Base-by-base conservation (phyloP, 73 alveolate genomes). In the Durusdinium trenchii region DNA sequence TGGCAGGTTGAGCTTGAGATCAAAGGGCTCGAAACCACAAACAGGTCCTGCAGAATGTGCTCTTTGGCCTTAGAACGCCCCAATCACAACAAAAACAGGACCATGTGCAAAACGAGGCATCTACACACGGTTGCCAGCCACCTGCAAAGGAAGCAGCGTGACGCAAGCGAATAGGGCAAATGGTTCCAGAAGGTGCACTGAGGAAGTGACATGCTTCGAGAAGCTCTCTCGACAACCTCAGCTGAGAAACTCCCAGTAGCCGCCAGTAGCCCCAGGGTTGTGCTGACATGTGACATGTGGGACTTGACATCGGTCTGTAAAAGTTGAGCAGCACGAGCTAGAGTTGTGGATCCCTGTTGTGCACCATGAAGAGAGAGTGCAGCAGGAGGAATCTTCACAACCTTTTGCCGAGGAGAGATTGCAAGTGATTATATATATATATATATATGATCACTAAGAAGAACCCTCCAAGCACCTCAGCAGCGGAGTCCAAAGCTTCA, bases 281-380 rank as follows among this genome's bases (percentile, higher is more conserved):
- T 3, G 47, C 48, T 43, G 38, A 23, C 18, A 23, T 23, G 76
- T 35, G 38, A 45, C 64, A 16, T 47, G 35, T 79, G 51, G 6
- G 90, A 42, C 36, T 35, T 46, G 69, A 47, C 69, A 79, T 67
- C 69, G n/a, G n/a, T n/a, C n/a, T n/a, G n/a, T n/a, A n/a, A n/a
- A n/a, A n/a, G n/a, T n/a, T n/a, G n/a, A n/a, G 28, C n/a, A 20
- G 28, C 73, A 20, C 94, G 47, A 2, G 79, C 54, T 50, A 85
- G 54, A 14, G 94, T 85, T 4, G 94, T 57, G 0, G 73, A 57
- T 52, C 94, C 94, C 38, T 57, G 79, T 40, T 50, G 51, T 14
- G 78, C 78, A 85, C 94, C 94, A 38, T 85, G 94, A 23, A 85
- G 60, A 85, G 94, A 85, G 2, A 85, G 94, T 10, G 94, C 73